Conservation (phyloP, 225 moss, liverwort and hornwort species). For the Pleurozium schreberi region DNA sequence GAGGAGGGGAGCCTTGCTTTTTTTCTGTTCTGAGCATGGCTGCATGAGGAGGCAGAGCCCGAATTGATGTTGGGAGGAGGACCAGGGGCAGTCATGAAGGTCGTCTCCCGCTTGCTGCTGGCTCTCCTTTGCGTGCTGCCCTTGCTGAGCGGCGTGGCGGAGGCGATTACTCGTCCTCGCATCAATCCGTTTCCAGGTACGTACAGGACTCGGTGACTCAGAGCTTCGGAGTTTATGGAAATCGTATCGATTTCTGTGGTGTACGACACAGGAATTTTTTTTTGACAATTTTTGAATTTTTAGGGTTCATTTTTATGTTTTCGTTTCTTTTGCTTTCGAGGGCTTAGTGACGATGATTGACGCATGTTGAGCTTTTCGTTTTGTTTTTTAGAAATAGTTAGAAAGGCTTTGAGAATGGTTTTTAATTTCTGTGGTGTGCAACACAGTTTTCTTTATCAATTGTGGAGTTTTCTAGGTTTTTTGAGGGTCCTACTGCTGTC, state of each 20-base stretch:
- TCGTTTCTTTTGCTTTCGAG: background rate
- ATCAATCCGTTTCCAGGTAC: slow-evolving; percentile 42
- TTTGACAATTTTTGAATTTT: background rate
- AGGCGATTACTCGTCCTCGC: background rate
- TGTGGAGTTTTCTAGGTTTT: background rate
- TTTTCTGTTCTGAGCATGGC: background rate
- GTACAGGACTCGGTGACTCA: background rate
- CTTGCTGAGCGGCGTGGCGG: background rate
- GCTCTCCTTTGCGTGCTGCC: background rate
- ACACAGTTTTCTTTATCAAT: background rate
- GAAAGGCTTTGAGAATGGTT: background rate
- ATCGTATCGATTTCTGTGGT: background rate
- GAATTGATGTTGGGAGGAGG: background rate
- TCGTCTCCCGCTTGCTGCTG: background rate
- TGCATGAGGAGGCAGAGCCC: slow-evolving; percentile 7
- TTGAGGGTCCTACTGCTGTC: background rate
- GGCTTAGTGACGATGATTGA: background rate
- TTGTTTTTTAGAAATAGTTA: background rate
- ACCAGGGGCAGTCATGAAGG: slow-evolving; percentile 12
- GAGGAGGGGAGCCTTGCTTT: background rate
- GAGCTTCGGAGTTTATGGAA: background rate
- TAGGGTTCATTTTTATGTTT: background rate
- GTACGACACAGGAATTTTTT: background rate
- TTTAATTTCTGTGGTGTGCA: background rate
- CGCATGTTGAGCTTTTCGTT: background rate